Percentiles rank a stretch among this genome's conserved stretches.
Conservation (phyloP, 305 asterid genomes). For the Solanum hybrid region DNA sequence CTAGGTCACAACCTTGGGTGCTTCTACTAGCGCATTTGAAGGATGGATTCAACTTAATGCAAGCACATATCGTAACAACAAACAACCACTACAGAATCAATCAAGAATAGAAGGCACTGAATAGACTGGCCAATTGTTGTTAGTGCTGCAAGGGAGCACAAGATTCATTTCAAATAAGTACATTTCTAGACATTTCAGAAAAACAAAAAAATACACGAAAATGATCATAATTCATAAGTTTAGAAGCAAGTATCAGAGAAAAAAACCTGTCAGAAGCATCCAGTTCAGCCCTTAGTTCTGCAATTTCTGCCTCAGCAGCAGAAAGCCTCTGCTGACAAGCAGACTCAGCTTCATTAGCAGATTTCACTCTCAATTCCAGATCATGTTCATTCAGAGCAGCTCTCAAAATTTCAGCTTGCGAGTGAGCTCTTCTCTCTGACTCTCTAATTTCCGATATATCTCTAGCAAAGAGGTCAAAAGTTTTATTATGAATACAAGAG, state of each 20-base stretch:
- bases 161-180: not conserved
- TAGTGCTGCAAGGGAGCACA: not conserved
- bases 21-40: not conserved
- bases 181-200: not conserved
- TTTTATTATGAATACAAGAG: not conserved
- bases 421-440: constrained; percentile 71
- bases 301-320: constrained; percentile 79
- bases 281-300: constrained; percentile 60
- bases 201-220: not conserved
- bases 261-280: constrained; percentile 83
- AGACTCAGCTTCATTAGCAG: constrained; percentile 93
- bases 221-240: not conserved
- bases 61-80: not conserved
- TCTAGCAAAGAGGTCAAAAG: constrained; percentile 31
- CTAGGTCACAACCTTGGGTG: not conserved
- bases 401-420: constrained; percentile 67
- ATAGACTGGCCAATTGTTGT: not conserved
- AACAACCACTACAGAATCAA: not conserved
- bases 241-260: constrained; percentile 5
- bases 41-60: not conserved
- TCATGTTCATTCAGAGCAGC: constrained; percentile 79
- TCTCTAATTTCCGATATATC: constrained; percentile 62
- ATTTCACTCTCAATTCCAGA: constrained; percentile 82
- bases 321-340: constrained; percentile 90
- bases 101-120: not conserved